phyloP scores from a whole-genome alignment of 2,329 filamentous ascomycete species.

The Pseudocercospora fijiensis region DNA sequence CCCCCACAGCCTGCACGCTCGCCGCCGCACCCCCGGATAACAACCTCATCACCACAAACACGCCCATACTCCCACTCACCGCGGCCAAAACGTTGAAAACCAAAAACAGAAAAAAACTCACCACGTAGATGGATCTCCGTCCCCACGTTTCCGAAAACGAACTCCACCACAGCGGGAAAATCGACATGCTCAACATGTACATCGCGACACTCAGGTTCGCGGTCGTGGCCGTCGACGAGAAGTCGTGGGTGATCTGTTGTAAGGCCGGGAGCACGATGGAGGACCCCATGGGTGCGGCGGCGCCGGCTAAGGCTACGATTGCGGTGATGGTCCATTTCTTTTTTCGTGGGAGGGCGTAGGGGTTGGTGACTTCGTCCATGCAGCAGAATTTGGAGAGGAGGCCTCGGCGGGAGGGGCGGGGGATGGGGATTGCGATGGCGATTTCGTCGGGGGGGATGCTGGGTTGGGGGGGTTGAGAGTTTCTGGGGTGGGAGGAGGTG shows the following conservation, averaged over 20 bases:
- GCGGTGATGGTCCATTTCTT: conserved; percentile 85
- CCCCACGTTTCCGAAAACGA: conserved; percentile 72
- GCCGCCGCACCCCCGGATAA: conserved; percentile 74
- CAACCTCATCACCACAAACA: conserved; percentile 76
- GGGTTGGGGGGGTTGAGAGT: conserved; percentile 27
- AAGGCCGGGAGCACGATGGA: conserved; percentile 78
- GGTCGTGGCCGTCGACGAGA: conserved; percentile 63
- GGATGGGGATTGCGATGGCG: conserved; percentile 31
- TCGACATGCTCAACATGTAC: conserved; percentile 77
- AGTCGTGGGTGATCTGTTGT: conserved; percentile 59
- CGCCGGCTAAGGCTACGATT: conserved; percentile 72
- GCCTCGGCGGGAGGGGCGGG: conserved; percentile 53
- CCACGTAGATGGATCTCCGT: conserved; percentile 73
- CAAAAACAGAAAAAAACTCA: conserved; percentile 70
- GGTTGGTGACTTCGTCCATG: conserved; percentile 74
- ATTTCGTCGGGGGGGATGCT: conserved; percentile 29
- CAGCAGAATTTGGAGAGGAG: conserved; percentile 69
- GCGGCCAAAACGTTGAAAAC: conserved; percentile 70
- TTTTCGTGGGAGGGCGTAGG: conserved; percentile 67
- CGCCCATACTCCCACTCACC: conserved; percentile 65
- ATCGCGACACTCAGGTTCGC: conserved; percentile 74
- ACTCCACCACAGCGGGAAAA: conserved; percentile 86
- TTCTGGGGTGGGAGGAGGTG: conserved; percentile 31
- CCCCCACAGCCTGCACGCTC: conserved; percentile 78
- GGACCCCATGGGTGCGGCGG: conserved; percentile 78